Evolutionary conservation across 768 basidiomycete genomes (phyloP), one percentile per base, ranked within the genome.

Genomic region (Dioszegia hungarica): DNA sequence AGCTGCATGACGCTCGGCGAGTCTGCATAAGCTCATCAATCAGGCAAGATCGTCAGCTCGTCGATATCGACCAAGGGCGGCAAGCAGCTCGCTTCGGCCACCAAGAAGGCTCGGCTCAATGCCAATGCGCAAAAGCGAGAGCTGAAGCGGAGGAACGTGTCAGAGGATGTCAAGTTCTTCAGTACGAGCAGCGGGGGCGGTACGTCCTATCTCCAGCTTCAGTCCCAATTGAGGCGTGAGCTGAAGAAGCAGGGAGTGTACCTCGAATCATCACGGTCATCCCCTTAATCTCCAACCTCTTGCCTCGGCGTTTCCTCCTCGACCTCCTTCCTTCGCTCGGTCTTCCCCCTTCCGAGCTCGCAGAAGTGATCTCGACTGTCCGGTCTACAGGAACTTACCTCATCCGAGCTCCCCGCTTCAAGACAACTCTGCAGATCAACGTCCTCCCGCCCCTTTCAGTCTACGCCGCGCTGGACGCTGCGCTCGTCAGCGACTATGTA

Each of bases 221-320:
- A 40, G 6, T 66, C 81, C 11, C 79, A 83, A 62, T 92, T n/a
- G n/a, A n/a, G n/a, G n/a, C n/a, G n/a, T n/a, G n/a, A n/a, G 92
- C 74, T 82, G n/a, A 86, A 24, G 81, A 81, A 45, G 84, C 85
- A 5, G 68, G 68, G 5, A 45, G 57, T 41, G 76, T 72, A 5
- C 90, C 93, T 20, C 80, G 94, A 28, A 86, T 97, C 37, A 86
- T 97, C 11, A 86, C 90, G 0, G 82, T 98, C 40, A 82, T 99
- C 36, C 90, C 93, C 2, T 80, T 99, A 8, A 85, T 85, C 24
- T 79, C 80, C 24, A 88, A 88, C 64, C 79, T 90, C 38, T 77
- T 78, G 60, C 74, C 85, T 2, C 77, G 76, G 47, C 78, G 74
- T 52, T 81, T 83, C 4, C 82, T 86, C 0, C 71, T 77, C 37